Evolutionary conservation across 345 rosid species (phyloP).

Genomic region (Gossypium longicalyx): DNA sequence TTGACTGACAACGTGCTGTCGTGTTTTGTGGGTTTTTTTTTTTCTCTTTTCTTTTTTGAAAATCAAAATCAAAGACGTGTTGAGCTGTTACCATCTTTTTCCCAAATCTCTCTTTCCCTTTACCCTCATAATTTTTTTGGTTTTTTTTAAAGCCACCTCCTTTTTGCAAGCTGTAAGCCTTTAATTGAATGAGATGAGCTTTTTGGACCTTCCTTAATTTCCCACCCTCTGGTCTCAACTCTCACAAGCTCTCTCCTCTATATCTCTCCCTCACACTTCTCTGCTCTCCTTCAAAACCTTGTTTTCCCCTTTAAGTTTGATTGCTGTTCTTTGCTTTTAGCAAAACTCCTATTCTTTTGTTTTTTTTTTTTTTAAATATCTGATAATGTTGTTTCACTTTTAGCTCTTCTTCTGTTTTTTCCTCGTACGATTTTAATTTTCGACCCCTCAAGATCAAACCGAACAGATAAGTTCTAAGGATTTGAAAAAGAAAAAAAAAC

Average conservation of each 20-base stretch:
- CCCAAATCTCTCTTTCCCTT: constrained; percentile 8
- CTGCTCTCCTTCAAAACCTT: neutral
- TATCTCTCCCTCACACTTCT: neutral
- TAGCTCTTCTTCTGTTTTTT: constrained; percentile 18
- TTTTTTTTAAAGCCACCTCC: constrained; percentile 13
- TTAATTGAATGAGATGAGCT: constrained; percentile 26
- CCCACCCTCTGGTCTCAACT: neutral
- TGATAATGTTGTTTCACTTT: constrained; percentile 35
- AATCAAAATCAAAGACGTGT: constrained; percentile 47
- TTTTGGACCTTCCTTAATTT: constrained; percentile 9
- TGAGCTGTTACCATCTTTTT: constrained; percentile 57
- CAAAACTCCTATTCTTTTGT: constrained; percentile 38
- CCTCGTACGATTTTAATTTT: neutral
- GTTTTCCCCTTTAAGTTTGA: constrained; percentile 7
- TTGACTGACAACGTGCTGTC: constrained; percentile 9
- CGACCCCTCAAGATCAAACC: neutral
- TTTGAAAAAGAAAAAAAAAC: neutral
- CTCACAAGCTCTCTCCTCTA: neutral
- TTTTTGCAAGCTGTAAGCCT: constrained; percentile 41
- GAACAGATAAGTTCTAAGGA: neutral
- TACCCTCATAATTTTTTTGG: neutral
- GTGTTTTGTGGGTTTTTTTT: neutral
- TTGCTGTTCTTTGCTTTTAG: constrained; percentile 12
- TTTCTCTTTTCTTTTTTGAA: neutral
- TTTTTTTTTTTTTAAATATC: neutral